A percentile compares a stretch with the other conserved stretches of the same genome.
Evolutionary conservation across 768 basidiomycete species (phyloP).

Genomic region (Albatrellus ellisii): DNA sequence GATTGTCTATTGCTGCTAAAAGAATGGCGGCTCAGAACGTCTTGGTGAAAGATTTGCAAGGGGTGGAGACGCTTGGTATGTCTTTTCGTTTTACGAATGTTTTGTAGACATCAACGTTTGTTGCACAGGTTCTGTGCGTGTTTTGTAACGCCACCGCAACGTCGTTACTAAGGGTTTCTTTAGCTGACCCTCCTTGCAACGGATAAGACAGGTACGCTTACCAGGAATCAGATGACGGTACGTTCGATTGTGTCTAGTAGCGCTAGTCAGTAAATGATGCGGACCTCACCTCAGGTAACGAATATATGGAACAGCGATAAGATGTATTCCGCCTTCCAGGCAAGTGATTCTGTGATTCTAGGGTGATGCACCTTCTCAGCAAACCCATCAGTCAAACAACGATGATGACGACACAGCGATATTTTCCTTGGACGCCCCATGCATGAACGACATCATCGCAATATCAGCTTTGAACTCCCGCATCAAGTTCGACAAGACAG

Average conservation of each 20-base stretch:
- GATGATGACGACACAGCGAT: conserved; percentile 38
- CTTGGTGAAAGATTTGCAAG: conserved; percentile 62
- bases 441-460: conserved; percentile 56
- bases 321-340: conserved; percentile 46
- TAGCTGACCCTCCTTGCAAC: conserved; percentile 55
- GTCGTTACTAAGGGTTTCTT: not conserved
- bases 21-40: conserved; percentile 62
- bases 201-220: conserved; percentile 62
- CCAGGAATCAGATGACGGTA: conserved; percentile 61
- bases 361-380: not conserved
- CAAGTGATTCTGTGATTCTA: not conserved
- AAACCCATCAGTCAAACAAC: conserved; percentile 39
- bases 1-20: conserved; percentile 54
- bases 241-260: not conserved
- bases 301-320: conserved; percentile 51
- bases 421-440: conserved; percentile 37
- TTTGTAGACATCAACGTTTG: not conserved
- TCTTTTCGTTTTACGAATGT: no score
- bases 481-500: conserved; percentile 54
- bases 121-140: no score
- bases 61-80: conserved; percentile 52
- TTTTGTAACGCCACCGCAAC: no score
- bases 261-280: not conserved
- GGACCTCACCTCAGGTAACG: conserved; percentile 30
- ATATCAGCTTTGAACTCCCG: conserved; percentile 55